Evolutionary conservation across 208 protist genomes (phyloP), one percentile per base, ranked within the genome.

Genomic region (Lotmaria passim): DNA sequence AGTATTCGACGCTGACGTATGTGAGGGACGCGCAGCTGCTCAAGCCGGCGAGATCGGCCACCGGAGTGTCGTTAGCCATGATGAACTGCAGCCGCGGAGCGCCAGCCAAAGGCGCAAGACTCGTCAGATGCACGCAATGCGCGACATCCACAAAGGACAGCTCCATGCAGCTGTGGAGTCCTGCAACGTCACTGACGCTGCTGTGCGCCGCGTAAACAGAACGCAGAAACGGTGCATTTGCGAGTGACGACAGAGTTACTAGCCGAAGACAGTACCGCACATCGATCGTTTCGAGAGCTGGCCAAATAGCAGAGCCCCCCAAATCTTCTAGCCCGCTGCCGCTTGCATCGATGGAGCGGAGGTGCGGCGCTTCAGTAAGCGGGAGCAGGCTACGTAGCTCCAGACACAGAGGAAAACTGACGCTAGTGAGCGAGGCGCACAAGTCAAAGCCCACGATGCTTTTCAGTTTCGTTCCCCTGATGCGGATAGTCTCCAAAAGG

Each of bases 111-210:
- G 47, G 33, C 12, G 62, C 26, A 0, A 68, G 50, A 8, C 17
- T 39, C n/a, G 50, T 58, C 47, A 68, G 33, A 38, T 68, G 24
- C 15, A 50, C 23, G n/a, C 47, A 68, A 23, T 68, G 50, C 3
- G 62, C 23, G 15, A 68, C 1, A 19, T 68, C 62, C 15, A 59
- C 36, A 21, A 31, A 34, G 17, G 33, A 44, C 2, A 59, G 62
- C 17, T 24, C 23, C n/a, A 19, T 2, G 21, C 26, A 46, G 2
- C 12, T 1, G 10, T 14, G 26, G 15, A 57, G 2, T 39, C 62
- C 38, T 3, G 62, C 23, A 21, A 59, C 36, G 11, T 58, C 50
- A 23, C 38, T 3, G 21, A 68, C 15, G 19, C 47, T 28, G 28
- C 62, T 50, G 12, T 33, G 3, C n/a, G 41, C 26, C 19, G 50